Conservation (phyloP, 164 flowering plant species). For the Nelumbo lutea region DNA sequence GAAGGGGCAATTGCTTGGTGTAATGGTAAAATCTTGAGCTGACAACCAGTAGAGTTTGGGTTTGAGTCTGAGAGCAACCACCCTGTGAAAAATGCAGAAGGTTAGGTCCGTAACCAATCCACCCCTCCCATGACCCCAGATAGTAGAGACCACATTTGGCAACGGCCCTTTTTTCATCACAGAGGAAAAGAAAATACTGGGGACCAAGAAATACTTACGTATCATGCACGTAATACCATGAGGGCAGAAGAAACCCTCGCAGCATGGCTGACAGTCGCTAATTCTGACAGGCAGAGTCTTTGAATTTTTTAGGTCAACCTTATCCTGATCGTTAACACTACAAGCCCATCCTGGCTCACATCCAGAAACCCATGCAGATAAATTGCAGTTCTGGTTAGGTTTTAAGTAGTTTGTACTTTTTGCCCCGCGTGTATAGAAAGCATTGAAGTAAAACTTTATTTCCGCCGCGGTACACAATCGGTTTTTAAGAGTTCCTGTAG, state of each 20-base stretch:
- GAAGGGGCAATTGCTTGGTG: no score
- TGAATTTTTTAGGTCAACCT: slow-evolving; percentile 47
- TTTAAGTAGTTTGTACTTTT: slow-evolving; percentile 41
- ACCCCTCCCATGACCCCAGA: no score
- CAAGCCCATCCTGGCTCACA: slow-evolving; percentile 99
- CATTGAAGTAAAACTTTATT: slow-evolving; percentile 55
- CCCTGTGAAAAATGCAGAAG: no score
- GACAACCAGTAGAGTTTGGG: no score
- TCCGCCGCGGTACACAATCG: slow-evolving; percentile 90
- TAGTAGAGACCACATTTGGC: no score
- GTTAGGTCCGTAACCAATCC: no score
- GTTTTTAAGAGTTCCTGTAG: slow-evolving; percentile 50
- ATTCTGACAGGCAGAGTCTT: slow-evolving; percentile 53
- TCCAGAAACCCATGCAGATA: slow-evolving; percentile 72
- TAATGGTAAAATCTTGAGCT: no score
- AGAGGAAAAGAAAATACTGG: neutral
- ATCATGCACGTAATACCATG: slow-evolving; percentile 94
- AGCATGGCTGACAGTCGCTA: slow-evolving; percentile 55
- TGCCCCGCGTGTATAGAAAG: slow-evolving; percentile 31
- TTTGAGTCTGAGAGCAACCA: no score
- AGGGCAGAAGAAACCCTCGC: slow-evolving; percentile 97
- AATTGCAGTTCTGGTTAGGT: slow-evolving; percentile 85
- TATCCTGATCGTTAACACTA: slow-evolving; percentile 25
- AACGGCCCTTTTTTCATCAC: neutral
- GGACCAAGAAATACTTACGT: slow-evolving; percentile 52